Evolutionary conservation across 352 stramenopile genomes (phyloP).

Genomic region (Pythium insidiosum): DNA sequence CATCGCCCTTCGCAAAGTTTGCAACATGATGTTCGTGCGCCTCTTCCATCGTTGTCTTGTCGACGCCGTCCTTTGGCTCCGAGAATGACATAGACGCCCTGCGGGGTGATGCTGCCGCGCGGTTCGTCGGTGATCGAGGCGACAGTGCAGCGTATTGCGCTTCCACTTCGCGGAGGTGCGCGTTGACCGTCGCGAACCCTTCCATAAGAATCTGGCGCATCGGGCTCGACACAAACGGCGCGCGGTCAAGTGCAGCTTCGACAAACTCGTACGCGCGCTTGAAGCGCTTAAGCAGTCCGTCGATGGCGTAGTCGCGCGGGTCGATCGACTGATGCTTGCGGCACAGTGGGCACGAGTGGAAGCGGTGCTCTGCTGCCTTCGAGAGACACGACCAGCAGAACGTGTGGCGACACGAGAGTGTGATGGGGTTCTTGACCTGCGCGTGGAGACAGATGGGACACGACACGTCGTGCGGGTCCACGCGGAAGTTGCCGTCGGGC

Average conservation of each 20-base stretch:
- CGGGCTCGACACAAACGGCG: conserved; percentile 39
- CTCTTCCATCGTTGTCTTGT: too few species aligned
- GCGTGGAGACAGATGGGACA: conserved; percentile 64
- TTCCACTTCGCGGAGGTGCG: conserved; percentile 38
- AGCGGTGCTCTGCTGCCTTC: conserved; percentile 59
- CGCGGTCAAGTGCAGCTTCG: conserved; percentile 32
- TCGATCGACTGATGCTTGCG: conserved; percentile 67
- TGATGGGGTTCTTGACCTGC: conserved; percentile 64
- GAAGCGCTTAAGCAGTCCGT: conserved; percentile 71
- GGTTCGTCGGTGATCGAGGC: conserved; percentile 16
- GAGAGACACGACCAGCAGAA: conserved; percentile 82
- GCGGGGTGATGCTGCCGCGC: not conserved
- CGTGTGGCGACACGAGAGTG: conserved; percentile 58
- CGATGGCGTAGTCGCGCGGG: conserved; percentile 73
- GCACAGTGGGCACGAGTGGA: conserved; percentile 66
- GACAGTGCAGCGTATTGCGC: conserved; percentile 52
- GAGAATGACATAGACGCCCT: not conserved
- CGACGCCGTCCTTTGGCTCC: conserved; percentile 2
- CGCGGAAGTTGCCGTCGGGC: conserved; percentile 55
- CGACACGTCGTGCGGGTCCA: conserved; percentile 29
- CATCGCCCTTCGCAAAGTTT: conserved; percentile 43
- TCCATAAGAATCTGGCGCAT: conserved; percentile 71
- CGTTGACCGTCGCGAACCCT: conserved; percentile 47
- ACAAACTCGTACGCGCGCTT: conserved; percentile 62
- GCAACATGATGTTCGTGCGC: not conserved